These are phyloP conservation scores for Hanseniaspora guilliermondii DNA, from an alignment of 805 yeast genomes.

Conservation along the genomic window DNA sequence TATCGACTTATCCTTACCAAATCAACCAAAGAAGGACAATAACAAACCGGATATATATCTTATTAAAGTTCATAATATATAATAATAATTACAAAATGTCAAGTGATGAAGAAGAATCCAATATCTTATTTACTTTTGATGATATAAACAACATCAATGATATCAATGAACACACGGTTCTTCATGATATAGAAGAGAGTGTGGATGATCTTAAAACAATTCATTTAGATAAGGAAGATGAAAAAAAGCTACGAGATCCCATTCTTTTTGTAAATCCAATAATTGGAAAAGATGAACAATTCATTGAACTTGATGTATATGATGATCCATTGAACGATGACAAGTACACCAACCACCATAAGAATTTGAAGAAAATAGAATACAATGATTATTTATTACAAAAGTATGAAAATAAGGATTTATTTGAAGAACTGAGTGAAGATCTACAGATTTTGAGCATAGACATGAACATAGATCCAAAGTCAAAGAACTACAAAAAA, in stretches of 20 bases:
- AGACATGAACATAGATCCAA: not conserved
- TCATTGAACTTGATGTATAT: not conserved
- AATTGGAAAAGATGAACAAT: not conserved
- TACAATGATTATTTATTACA: not conserved
- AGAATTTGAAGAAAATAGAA: not conserved
- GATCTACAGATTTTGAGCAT: not conserved
- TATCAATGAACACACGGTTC: conserved; percentile 17
- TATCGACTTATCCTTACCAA: too few relatives aligned
- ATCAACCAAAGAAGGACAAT: too few relatives aligned
- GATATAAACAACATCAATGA: conserved; percentile 15
- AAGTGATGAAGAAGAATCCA: not conserved
- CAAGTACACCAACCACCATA: conserved; percentile 3
- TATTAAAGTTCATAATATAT: too few relatives aligned
- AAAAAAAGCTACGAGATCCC: not conserved
- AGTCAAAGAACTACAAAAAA: not conserved
- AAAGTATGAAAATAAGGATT: not conserved
- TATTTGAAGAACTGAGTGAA: conserved; percentile 1
- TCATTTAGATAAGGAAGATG: not conserved
- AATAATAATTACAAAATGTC: too few relatives aligned
- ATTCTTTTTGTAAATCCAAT: not conserved
- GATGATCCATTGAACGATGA: not conserved
- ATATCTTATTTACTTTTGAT: conserved; percentile 1
- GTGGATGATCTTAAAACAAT: not conserved
- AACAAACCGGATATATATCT: too few relatives aligned
- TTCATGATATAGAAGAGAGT: not conserved